Base-by-base conservation (phyloP, 176 grass and related monocot species). In the Ampelocalamus luodianensis region DNA sequence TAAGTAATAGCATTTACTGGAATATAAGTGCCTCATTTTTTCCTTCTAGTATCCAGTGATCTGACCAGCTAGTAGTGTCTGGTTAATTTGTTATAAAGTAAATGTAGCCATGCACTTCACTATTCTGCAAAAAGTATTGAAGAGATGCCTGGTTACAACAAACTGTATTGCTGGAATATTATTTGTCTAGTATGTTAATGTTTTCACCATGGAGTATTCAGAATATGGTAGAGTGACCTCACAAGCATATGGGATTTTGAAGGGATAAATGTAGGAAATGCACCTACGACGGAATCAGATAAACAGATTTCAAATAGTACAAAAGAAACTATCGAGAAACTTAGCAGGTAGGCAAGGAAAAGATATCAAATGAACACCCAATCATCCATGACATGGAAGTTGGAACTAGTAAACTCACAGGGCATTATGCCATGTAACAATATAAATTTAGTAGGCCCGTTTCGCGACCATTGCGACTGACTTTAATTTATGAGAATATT, bases 1-100 rank as follows among this genome's bases (percentile, higher is more conserved):
- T 65, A 65, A 65, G 49, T 9, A 80, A 85, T 83, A 86, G 17
- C 15, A 82, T 78, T 82, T 40, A 82, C 12, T 60, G 74, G 22
- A 72, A 40, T 26, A 58, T 10, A 77, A 27, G 20, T 46, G 48
- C 11, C 10, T 62, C 17, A 2, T 39, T 79, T 85, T 58, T 34
- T 27, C 46, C 4, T 44, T 22, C 51, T 9, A n/a, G 54, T 38
- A 71, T 66, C 22, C 49, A 90, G 67, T 34, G 68, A 56, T 72
- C 20, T 26, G 23, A 54, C 83, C 12, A 64, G 40, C 68, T 49
- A 79, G 40, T 79, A 72, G 15, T 17, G 29, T 34, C 39, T 50
- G 17, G 29, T 53, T 74, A 76, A 46, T 69, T 86, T 63, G n/a
- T 39, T 65, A 50, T 34, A 34, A 85, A 56, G 46, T 59, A 87